Evolutionary conservation across 352 stramenopile genomes (phyloP).

Genomic region (Globisporangium spinosum): DNA sequence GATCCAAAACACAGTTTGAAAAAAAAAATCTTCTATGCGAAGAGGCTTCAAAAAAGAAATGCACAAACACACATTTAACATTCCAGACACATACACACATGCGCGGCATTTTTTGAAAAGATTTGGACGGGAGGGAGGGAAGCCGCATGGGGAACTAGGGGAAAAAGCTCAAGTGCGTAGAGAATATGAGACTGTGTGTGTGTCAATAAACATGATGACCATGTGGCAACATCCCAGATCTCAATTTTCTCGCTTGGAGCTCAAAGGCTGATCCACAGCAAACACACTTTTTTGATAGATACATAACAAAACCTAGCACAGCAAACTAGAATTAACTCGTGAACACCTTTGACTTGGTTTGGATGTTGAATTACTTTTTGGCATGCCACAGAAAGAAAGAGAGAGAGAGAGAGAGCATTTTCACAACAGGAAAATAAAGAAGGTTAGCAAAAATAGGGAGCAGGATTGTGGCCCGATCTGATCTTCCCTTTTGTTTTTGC

Average conservation of each 20-base stretch:
- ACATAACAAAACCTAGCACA: background rate
- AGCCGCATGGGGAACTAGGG: background rate
- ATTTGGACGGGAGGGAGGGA: background rate
- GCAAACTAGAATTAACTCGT: background rate
- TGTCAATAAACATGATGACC: background rate
- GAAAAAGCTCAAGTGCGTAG: background rate
- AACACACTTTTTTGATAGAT: background rate
- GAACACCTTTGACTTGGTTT: background rate
- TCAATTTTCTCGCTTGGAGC: background rate
- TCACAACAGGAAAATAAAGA: constrained; percentile 1
- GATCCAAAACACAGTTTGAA: background rate
- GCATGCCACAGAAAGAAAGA: background rate
- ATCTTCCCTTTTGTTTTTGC: constrained; percentile 6
- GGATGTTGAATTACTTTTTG: background rate
- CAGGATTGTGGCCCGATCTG: background rate
- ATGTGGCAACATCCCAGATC: background rate
- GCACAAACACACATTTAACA: constrained; percentile 1
- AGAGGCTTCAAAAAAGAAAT: constrained; percentile 8
- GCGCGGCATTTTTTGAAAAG: background rate
- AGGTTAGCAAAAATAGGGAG: constrained; percentile 3
- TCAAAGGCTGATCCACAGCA: background rate
- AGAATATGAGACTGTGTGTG: background rate
- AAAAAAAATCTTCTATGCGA: constrained; percentile 3
- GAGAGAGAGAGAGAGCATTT: background rate
- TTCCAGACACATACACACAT: background rate